Base-by-base conservation (phyloP, 129 eudicot species). In the Helichrysum umbraculigerum region DNA sequence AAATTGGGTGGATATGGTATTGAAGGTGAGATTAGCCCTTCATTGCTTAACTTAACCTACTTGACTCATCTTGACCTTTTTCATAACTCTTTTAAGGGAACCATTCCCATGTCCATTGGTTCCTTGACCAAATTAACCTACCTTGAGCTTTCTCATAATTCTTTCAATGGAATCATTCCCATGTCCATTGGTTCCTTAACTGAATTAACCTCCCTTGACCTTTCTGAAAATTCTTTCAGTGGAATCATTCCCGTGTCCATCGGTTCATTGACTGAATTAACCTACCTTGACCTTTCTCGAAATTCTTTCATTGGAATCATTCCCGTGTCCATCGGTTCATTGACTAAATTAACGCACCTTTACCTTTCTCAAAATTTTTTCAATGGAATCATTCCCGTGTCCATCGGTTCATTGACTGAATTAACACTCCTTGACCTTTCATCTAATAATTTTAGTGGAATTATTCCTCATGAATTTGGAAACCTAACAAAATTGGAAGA, bases 241-340 rank as follows among this genome's bases (percentile, higher is more conserved):
- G 68, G 68, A 64, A 32, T 4, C 12, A 6, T 64, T 30, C 68
- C 68, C 22, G 1, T 1, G 4, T 30, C 12, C 68, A 64, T 64
- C 15, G 68, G 68, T 72, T 72, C 76, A 66, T 1, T 72, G 52
- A 69, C 73, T 2, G 1, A 39, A 15, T 22, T 69, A 7, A 22
- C 10, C 7, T 10, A 22, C 4, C 58, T 69, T 25, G 21, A 25
- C 73, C 73, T 69, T 69, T 16, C 7, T 9, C 0, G 0, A 7
- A 70, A 50, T 8, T 3, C 3, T 16, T 33, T 64, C 0, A 32
- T 2, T 2, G 25, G 69, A 6, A 11, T 25, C 69, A 64, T 64
- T 64, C 69, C 44, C 6, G 0, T 1, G 69, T 64, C 5, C 25
- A 64, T 64, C 6, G 69, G 44, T 64, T 21, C 14, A 2, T 2